Conservation (phyloP, 495 filamentous ascomycete genomes). For the Lineolata rhizophorae region DNA sequence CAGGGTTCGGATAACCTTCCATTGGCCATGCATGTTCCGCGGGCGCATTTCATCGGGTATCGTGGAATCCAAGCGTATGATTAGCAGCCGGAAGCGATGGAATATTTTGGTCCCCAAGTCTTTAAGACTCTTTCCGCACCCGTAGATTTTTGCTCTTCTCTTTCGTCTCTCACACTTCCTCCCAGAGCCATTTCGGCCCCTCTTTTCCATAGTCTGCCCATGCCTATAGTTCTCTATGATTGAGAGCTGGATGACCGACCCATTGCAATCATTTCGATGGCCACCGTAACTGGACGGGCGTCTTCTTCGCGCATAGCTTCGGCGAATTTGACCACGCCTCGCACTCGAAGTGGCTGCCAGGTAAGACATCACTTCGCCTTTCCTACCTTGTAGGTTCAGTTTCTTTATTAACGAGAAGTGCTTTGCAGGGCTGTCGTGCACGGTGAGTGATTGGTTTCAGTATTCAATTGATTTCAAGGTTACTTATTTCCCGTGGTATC, state of each 20-base stretch:
- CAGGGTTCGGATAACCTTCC: too few species aligned
- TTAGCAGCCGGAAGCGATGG: neutral
- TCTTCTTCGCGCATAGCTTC: too few species aligned
- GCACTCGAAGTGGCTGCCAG: conserved; percentile 2
- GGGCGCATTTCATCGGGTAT: too few species aligned
- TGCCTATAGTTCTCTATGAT: neutral
- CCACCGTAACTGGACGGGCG: too few species aligned
- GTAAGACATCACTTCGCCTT: neutral
- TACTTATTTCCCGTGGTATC: neutral
- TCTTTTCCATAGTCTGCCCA: neutral
- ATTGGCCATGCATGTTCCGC: too few species aligned
- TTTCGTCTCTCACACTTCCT: too few species aligned
- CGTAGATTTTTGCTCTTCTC: neutral
- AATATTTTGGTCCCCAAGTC: neutral
- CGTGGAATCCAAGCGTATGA: neutral
- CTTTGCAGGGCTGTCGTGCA: conserved; percentile 2
- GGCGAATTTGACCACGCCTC: conserved; percentile 2
- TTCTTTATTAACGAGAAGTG: neutral
- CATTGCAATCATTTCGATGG: neutral
- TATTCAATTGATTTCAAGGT: neutral
- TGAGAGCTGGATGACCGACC: neutral
- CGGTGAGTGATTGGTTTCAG: too few species aligned
- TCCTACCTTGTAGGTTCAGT: neutral
- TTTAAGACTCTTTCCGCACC: neutral
- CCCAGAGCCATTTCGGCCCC: neutral